These are phyloP conservation scores for Phoma sp. DNA, from an alignment of 2,329 filamentous ascomycete species.

Conservation along the genomic window DNA sequence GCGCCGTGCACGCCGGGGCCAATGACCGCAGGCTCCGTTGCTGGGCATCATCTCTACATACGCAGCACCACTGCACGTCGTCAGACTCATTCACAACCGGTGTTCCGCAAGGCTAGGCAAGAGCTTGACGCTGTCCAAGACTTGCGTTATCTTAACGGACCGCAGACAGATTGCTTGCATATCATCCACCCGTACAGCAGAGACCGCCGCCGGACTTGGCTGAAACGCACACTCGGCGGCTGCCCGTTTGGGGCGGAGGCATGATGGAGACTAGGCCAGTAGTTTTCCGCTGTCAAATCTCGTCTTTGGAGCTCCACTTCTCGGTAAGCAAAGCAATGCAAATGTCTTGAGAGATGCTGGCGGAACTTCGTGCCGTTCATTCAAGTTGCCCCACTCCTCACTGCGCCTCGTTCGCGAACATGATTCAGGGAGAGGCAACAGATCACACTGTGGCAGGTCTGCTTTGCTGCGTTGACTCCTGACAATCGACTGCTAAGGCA, in stretches of 20 bases:
- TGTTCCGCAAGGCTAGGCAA: constrained; percentile 1
- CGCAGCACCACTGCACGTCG: background rate
- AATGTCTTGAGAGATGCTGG: too few relatives aligned
- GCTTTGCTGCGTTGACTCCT: background rate
- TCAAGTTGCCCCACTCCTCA: background rate
- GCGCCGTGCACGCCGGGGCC: constrained; percentile 5
- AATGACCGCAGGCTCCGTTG: background rate
- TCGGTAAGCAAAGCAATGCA: background rate
- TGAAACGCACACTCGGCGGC: constrained; percentile 11
- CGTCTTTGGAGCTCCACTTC: constrained; percentile 12
- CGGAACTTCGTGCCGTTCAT: too few relatives aligned
- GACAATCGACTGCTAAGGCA: too few relatives aligned
- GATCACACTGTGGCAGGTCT: background rate
- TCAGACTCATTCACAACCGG: background rate
- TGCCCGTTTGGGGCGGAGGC: constrained; percentile 16
- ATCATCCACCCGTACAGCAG: background rate
- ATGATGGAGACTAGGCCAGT: constrained; percentile 12
- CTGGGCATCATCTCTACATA: constrained; percentile 1
- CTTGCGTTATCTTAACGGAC: background rate
- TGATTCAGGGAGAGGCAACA: constrained; percentile 1
- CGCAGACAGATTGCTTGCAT: background rate
- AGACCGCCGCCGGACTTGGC: constrained; percentile 12
- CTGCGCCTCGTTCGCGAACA: constrained; percentile 1
- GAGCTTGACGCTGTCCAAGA: background rate
- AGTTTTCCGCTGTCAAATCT: constrained; percentile 15